These are phyloP conservation scores for Neofusicoccum parvum DNA, from an alignment of 2,329 filamentous ascomycete species.

Conservation along the genomic window DNA sequence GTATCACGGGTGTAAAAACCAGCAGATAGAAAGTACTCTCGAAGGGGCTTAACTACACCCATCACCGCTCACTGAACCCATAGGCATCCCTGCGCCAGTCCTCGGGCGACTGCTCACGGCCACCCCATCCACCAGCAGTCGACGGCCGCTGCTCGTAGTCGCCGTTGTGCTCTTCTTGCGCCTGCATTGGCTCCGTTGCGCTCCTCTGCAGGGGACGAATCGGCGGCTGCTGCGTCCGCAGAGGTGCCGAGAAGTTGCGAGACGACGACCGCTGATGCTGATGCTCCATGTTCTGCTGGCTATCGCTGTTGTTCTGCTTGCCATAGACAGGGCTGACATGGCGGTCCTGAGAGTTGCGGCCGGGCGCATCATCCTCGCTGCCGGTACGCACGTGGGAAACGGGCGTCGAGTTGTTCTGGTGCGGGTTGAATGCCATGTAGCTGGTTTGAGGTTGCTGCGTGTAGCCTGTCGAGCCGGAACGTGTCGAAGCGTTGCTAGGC, in stretches of 20 bases:
- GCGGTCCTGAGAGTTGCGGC: background rate
- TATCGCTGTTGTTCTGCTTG: background rate
- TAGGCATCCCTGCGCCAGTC: constrained; percentile 1
- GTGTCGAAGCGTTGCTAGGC: background rate
- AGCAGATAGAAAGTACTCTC: background rate
- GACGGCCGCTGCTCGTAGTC: background rate
- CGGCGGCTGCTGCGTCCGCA: background rate
- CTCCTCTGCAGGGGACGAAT: background rate
- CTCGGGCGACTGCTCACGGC: background rate
- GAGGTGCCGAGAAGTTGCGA: constrained; percentile 6
- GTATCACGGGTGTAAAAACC: constrained; percentile 14
- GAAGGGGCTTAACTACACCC: background rate
- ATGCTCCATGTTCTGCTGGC: background rate
- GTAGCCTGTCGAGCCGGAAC: background rate
- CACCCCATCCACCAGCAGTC: background rate
- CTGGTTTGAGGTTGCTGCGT: background rate
- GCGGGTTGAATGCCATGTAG: constrained; percentile 13
- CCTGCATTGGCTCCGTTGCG: constrained; percentile 3
- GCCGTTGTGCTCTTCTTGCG: background rate
- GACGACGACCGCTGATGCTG: background rate
- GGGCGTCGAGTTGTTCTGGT: background rate
- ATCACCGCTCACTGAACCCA: background rate
- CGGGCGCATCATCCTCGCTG: background rate
- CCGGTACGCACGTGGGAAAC: background rate
- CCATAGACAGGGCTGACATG: background rate